Evolutionary conservation across 257 asterid genomes (phyloP), one percentile per base, ranked within the genome.

Genomic region (Primulina huaijiensis): DNA sequence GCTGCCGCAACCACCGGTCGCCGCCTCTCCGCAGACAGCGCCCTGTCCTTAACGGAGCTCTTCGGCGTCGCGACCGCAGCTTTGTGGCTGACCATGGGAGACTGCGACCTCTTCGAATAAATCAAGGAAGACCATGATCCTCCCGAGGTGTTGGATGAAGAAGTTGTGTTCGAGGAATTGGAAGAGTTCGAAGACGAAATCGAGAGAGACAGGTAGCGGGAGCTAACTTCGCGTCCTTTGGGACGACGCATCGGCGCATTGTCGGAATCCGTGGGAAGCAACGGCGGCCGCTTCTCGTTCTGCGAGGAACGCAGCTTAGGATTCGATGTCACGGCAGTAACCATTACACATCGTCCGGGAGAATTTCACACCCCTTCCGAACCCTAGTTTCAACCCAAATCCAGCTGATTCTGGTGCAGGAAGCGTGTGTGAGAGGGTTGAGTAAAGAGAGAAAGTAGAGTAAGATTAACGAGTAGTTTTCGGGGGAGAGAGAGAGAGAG

Each of bases 151-250:
- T 74, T 59, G 57, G 89, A 80, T n/a, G 97, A 84, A 56, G 82
- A 75, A 34, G 93, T 81, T 19, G 95, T 80, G 60, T 60, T 80
- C 8, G 83, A 78, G 38, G 89, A 80, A 29, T 75, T 71, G 11
- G 96, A 87, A 17, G 87, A 84, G 74, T 76, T 81, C 7, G 92
- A 86, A 19, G 88, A 77, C 33, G 96, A 80, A 6, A 87, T 78
- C 9, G 95, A 78, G 65, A 83, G 82, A 8, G 92, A 79, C 46
- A 85, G 58, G 81, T 85, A 90, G 68, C 96, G 87, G 3, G 96
- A 88, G 40, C 81, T 72, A 59, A 88, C 85, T 59, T 87, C 85
- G 25, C 88, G 87, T 23, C 85, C 74, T 72, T 78, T 89, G 70
- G 87, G 87, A 55, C 81, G 83, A 70, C 88, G 82, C 1, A 82